These are phyloP conservation scores for Euphorbia schlechtendalii DNA, from an alignment of 441 rosid genomes.

Conservation along the genomic window DNA sequence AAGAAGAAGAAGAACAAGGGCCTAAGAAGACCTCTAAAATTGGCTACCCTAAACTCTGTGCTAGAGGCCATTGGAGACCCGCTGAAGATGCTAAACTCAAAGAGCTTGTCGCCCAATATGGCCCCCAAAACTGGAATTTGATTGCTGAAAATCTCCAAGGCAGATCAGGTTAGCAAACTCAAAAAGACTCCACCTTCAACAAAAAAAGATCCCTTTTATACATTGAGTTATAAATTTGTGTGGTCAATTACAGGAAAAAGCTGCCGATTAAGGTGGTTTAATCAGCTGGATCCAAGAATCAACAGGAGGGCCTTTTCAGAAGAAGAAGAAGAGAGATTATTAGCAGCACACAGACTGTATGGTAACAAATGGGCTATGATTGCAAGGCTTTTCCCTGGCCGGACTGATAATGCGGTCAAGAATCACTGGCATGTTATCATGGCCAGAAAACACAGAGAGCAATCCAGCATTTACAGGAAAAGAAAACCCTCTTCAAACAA, in stretches of 20 bases:
- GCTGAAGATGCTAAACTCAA: conserved; percentile 84
- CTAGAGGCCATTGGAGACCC: conserved; percentile 96
- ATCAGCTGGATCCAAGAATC: conserved; percentile 94
- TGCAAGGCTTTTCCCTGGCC: conserved; percentile 82
- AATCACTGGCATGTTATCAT: conserved; percentile 98
- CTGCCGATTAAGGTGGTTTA: conserved; percentile 93
- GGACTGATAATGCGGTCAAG: conserved; percentile 97
- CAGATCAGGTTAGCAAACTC: conserved; percentile 62
- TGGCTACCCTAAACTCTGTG: conserved; percentile 44
- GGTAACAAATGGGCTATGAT: conserved; percentile 99
- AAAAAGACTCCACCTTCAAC: conserved; percentile 3
- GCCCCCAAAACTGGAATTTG: conserved; percentile 98
- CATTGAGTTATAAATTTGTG: background rate
- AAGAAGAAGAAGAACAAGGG: conserved; percentile 15
- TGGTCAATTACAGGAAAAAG: conserved; percentile 59
- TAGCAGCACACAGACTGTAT: conserved; percentile 65
- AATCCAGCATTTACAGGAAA: conserved; percentile 50
- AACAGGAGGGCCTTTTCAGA: conserved; percentile 71
- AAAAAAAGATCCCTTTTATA: background rate
- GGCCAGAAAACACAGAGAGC: conserved; percentile 82
- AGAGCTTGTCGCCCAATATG: conserved; percentile 78
- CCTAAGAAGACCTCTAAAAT: conserved; percentile 20
- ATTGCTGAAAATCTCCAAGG: conserved; percentile 83
- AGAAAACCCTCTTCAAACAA: conserved; percentile 38
- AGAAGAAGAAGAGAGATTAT: conserved; percentile 81